These are phyloP conservation scores for Cryptococcus sp. DNA, from an alignment of 1,284 basidiomycete species.

Conservation along the genomic window DNA sequence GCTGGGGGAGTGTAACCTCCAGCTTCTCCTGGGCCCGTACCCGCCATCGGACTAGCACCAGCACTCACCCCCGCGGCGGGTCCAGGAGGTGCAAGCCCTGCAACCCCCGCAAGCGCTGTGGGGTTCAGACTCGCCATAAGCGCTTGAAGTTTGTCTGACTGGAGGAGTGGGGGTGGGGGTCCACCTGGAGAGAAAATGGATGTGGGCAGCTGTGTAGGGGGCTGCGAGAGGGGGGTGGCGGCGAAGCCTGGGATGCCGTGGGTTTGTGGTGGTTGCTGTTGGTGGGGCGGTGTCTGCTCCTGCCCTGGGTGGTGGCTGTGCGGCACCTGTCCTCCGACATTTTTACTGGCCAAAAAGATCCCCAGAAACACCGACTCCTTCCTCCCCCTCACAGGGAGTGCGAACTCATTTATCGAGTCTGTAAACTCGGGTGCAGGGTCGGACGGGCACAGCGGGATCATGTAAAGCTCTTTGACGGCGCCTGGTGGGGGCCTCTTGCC, in stretches of 20 bases:
- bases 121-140: constrained; percentile 43
- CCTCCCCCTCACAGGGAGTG: constrained; percentile 60
- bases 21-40: no score
- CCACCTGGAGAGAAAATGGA: constrained; percentile 12
- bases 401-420: constrained; percentile 75
- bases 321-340: constrained; percentile 55
- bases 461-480: constrained; percentile 81
- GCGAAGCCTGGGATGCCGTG: not conserved
- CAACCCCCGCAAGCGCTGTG: constrained; percentile 11
- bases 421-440: constrained; percentile 77
- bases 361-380: constrained; percentile 67
- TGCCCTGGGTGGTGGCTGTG: constrained; percentile 15
- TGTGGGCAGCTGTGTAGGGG: not conserved
- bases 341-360: constrained; percentile 75
- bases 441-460: constrained; percentile 69
- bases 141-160: constrained; percentile 40
- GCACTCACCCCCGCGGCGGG: no score
- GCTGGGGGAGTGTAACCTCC: no score
- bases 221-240: not conserved
- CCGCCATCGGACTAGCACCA: no score
- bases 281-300: not conserved
- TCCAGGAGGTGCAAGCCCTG: no score
- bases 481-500: constrained; percentile 65
- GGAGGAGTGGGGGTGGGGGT: constrained; percentile 29
- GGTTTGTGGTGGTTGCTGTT: not conserved